Base-by-base conservation (phyloP, 371 early-diverging fungal species). In the Parasitella parasitica region DNA sequence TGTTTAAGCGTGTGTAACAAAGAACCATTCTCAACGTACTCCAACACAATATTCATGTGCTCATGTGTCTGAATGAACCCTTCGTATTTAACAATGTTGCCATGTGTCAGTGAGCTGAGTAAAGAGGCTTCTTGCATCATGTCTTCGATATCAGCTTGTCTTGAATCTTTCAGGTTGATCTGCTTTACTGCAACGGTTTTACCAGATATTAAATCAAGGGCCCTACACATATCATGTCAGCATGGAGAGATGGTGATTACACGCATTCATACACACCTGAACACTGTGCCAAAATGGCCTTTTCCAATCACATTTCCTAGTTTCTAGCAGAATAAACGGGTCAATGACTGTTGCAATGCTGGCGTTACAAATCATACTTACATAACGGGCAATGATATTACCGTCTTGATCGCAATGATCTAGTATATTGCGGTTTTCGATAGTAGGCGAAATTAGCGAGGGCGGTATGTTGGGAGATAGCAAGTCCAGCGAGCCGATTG, bases 21-120 rank as follows among this genome's bases (percentile, higher is more conserved):
- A 4, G 97, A 97, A 4, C 99, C 99, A 66, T 95, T 94, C 70
- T 98, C 98, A 24, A 95, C 97, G 70, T 86, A 86, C 61, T 97
- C 97, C 70, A 97, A 82, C 13, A 95, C 86, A 60, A 97, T 91
- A 68, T 93, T 89, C 51, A 97, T 76, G 58, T 86, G 83, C 6
- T 83, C 82, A 22, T 83, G 74, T 4, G 90, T 90, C 55, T 89
- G 89, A 16, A 92, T 84, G 67, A 91, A 96, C 0, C 95, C 96
- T 35, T 86, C 74, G 62, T 97, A 97, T 39, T 90, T 87, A 24
- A 97, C 95, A 52, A 97, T 90, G 26, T 95, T 93, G 0, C 88
- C 81, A 66, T 95, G 96, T 22, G 89, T 71, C 8, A 92, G 63
- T 4, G 86, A 81, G 49, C 87, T 89, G 4, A 93, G 75, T 20